Conservation (phyloP, 228 moss, liverwort and hornwort genomes). For the Sphagnum magellanicum region DNA sequence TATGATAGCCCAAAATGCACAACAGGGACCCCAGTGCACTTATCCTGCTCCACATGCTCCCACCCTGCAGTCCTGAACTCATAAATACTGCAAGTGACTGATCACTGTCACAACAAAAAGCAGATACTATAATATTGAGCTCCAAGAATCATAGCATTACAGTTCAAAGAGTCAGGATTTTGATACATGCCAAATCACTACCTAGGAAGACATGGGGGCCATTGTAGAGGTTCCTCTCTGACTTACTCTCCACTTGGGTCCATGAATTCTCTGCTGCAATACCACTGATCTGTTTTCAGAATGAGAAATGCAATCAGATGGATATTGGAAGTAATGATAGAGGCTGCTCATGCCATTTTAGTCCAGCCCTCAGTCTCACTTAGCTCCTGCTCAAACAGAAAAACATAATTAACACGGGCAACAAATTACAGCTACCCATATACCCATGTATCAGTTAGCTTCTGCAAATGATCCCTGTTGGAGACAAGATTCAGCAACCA, state of each 20-base stretch:
- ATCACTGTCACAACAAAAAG: too few species aligned
- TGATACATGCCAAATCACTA: not conserved
- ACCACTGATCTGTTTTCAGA: constrained; percentile 4
- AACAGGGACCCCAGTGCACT: too few species aligned
- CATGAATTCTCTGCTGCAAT: constrained; percentile 7
- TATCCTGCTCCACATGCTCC: too few species aligned
- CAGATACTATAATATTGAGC: not conserved
- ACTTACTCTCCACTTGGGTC: not conserved
- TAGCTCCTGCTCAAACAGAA: too few species aligned
- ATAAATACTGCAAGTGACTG: too few species aligned
- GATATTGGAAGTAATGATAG: too few species aligned
- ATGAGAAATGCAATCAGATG: not conserved
- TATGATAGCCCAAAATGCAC: too few species aligned
- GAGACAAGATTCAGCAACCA: not conserved
- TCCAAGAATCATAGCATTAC: constrained; percentile 1
- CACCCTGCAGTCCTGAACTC: too few species aligned
- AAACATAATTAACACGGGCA: too few species aligned
- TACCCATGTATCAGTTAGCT: not conserved
- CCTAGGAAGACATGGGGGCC: not conserved
- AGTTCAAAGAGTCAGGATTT: not conserved
- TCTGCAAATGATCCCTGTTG: not conserved
- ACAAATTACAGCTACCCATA: not conserved
- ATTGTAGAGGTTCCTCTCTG: not conserved
- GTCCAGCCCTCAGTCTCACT: too few species aligned
- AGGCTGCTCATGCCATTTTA: too few species aligned